A percentile compares a stretch with the other conserved stretches of the same genome.
phyloP scores from a whole-genome alignment of 441 rosid species.

The Gossypium davidsonii region DNA sequence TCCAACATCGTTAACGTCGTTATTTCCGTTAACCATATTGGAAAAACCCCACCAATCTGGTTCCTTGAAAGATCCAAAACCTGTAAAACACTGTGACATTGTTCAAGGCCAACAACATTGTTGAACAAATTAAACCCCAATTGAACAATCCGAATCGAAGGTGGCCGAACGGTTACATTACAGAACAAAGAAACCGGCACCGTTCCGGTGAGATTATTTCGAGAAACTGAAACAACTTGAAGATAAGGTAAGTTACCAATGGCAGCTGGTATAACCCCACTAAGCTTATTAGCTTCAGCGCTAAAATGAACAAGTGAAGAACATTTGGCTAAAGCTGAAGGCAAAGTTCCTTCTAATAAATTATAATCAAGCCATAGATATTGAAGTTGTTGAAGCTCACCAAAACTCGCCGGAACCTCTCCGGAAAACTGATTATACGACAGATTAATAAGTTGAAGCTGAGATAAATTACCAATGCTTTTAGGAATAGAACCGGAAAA shows the following conservation, averaged over 20 bases:
- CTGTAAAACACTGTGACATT: constrained; percentile 50
- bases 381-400: constrained; percentile 58
- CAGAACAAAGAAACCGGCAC: constrained; percentile 69
- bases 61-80: constrained; percentile 63
- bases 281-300: constrained; percentile 58
- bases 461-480: constrained; percentile 50
- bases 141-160: constrained; percentile 55
- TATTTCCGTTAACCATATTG: constrained; percentile 54
- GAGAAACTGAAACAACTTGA: constrained; percentile 56
- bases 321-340: constrained; percentile 76
- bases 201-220: constrained; percentile 61
- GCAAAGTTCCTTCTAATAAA: constrained; percentile 66
- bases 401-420: constrained; percentile 62
- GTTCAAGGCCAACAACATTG: constrained; percentile 39
- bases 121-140: constrained; percentile 57
- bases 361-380: constrained; percentile 80
- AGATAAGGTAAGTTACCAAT: constrained; percentile 67
- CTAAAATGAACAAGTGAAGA: constrained; percentile 83
- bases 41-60: constrained; percentile 46
- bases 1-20: constrained; percentile 45
- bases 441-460: constrained; percentile 66
- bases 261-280: constrained; percentile 80
- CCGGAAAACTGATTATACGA: constrained; percentile 75
- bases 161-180: constrained; percentile 41
- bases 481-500: constrained; percentile 63